phyloP scores from a whole-genome alignment of 2,329 filamentous ascomycete species.

The Microcyclosporella mali region DNA sequence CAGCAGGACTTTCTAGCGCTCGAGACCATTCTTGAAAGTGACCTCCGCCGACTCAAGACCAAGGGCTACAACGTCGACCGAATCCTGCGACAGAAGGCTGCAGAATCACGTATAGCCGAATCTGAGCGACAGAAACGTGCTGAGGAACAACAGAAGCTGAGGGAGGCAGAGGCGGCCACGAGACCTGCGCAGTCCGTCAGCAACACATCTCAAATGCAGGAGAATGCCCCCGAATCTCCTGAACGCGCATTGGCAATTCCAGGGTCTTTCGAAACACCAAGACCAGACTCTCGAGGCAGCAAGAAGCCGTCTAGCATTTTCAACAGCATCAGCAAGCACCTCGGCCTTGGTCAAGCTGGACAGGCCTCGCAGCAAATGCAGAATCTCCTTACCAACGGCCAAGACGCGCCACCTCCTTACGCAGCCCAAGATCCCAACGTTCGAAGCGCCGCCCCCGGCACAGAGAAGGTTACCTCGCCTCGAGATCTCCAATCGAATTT shows the following conservation, averaged over 20 bases:
- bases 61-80: slow-evolving; percentile 96
- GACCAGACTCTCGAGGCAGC: slow-evolving; percentile 22
- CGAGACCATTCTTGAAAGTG: slow-evolving; percentile 82
- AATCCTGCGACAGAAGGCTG: slow-evolving; percentile 80
- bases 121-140: slow-evolving; percentile 65
- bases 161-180: slow-evolving; percentile 27
- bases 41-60: slow-evolving; percentile 71
- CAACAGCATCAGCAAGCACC: slow-evolving; percentile 58
- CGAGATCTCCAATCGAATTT: slow-evolving; percentile 61
- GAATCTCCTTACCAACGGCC: slow-evolving; percentile 24
- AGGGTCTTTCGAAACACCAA: slow-evolving; percentile 65
- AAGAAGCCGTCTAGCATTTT: slow-evolving; percentile 39
- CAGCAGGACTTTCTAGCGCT: slow-evolving; percentile 86
- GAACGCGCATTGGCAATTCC: slow-evolving; percentile 54
- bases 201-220: slow-evolving; percentile 10
- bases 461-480: slow-evolving; percentile 36
- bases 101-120: slow-evolving; percentile 81
- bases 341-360: slow-evolving; percentile 35
- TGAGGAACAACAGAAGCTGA: slow-evolving; percentile 50
- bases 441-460: slow-evolving; percentile 19
- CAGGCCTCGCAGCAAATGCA: slow-evolving; percentile 35
- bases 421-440: slow-evolving; percentile 21
- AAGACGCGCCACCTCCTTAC: slow-evolving; percentile 31
- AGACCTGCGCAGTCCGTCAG: slow-evolving; percentile 1
- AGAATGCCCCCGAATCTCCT: slow-evolving; percentile 20